phyloP scores from a whole-genome alignment of 331 rosid genomes.

The Telfairia occidentalis region DNA sequence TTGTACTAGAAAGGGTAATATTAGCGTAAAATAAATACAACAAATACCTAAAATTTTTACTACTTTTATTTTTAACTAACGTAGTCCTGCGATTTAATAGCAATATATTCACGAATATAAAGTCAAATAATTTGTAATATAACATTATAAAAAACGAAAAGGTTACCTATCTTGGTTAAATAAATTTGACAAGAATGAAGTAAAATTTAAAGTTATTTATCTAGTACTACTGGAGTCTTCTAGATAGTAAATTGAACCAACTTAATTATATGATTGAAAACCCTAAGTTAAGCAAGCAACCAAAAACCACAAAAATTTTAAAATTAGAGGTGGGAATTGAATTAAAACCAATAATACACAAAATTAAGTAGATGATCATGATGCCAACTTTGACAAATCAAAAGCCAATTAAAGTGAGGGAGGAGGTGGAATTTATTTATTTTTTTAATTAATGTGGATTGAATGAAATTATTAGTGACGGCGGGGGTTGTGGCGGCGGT shows the following conservation, averaged over 20 bases:
- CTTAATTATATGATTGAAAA: conserved; percentile 20
- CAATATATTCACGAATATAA: not conserved
- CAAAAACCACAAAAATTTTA: conserved; percentile 10
- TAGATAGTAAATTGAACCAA: conserved; percentile 19
- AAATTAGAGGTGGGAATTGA: conserved; percentile 12
- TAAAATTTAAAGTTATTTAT: not conserved
- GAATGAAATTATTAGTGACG: not conserved
- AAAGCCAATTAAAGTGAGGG: not conserved
- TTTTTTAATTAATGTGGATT: not conserved
- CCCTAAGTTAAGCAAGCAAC: conserved; percentile 26
- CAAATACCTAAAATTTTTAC: too few relatives aligned
- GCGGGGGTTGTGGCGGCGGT: not conserved
- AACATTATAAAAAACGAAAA: not conserved
- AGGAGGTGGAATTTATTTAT: not conserved
- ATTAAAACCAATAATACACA: conserved; percentile 6
- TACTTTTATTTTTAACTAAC: too few relatives aligned
- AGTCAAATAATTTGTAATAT: not conserved
- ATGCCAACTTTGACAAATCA: conserved; percentile 1
- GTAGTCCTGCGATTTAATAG: not conserved
- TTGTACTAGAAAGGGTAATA: not conserved
- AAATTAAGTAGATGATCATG: not conserved
- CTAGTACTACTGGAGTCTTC: not conserved
- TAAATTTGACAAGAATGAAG: not conserved
- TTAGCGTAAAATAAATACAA: too few relatives aligned
- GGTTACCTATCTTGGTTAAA: not conserved